Base-by-base conservation (phyloP, 495 filamentous ascomycete genomes). In the Mytilinidion resinicola region DNA sequence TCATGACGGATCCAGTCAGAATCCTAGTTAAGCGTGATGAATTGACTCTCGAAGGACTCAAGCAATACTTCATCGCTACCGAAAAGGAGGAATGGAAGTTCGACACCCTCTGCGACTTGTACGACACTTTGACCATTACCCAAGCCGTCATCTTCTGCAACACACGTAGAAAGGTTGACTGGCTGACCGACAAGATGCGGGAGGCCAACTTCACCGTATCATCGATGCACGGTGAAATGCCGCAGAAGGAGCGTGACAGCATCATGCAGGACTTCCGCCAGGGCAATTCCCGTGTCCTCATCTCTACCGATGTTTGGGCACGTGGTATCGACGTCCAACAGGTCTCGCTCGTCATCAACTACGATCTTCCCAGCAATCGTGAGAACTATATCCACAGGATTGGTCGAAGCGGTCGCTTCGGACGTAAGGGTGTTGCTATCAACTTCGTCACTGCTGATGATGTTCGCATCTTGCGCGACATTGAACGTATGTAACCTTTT, bases 61-160 rank as follows among this genome's bases (percentile, higher is more conserved):
- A 97, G 79, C 93, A 99, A 73, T 99, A 95, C 77, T 99, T 95
- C 76, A 99, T 99, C 66, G 95, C 93, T 10, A 91, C 97, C 33
- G 93, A 99, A 77, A 97, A 96, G 77, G 93, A 99, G 72, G 93
- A 97, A 67, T 99, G 93, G 93, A 99, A 99, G 69, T 91, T 99
- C 63, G 93, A 99, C 70, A 99, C 93, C n/a, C 84, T 99, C 9
- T 97, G 90, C 69, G 93, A 99, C 78, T 86, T 99, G 25, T 99
- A 99, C 80, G 93, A 99, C 70, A 99, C 93, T 7, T 77, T 99
- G 60, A 99, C 93, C 53, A 99, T 99, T 72, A 99, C 93, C 15
- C 93, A 99, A 74, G 93, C 93, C 9, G 93, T 99, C 67, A 99
- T 99, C 73, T 99, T 99, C 84, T 99, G 93, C 82, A 99, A 99